phyloP scores from a whole-genome alignment of 2,329 filamentous ascomycete genomes.

The Ascosphaera acerosa region DNA sequence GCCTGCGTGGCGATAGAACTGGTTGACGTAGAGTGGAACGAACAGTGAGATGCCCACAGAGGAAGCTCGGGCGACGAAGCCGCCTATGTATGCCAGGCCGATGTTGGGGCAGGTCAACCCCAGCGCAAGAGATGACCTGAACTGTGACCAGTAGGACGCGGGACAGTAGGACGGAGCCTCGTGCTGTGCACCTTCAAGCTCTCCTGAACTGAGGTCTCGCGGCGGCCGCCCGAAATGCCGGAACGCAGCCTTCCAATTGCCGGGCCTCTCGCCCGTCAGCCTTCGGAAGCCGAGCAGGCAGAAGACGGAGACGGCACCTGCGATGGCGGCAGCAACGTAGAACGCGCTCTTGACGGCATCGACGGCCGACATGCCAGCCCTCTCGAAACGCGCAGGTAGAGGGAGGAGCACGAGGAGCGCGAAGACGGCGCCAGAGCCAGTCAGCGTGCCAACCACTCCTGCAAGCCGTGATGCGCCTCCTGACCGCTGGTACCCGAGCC shows the following conservation, averaged over 20 bases:
- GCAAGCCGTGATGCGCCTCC: slow-evolving; percentile 38
- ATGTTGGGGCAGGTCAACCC: slow-evolving; percentile 57
- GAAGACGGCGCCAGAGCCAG: slow-evolving; percentile 71
- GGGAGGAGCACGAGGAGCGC: slow-evolving; percentile 65
- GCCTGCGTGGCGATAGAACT: slow-evolving; percentile 60
- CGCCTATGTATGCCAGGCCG: slow-evolving; percentile 68
- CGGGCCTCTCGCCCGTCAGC: slow-evolving; percentile 33
- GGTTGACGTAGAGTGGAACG: slow-evolving; percentile 77
- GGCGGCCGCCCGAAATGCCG: not conserved
- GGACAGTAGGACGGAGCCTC: slow-evolving; percentile 1
- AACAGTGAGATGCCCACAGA: slow-evolving; percentile 91
- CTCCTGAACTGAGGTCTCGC: slow-evolving; percentile 3
- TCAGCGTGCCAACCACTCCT: slow-evolving; percentile 76
- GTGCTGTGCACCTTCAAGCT: slow-evolving; percentile 2
- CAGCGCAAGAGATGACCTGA: slow-evolving; percentile 38
- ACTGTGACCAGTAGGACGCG: slow-evolving; percentile 24
- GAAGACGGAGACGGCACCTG: slow-evolving; percentile 44
- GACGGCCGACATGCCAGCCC: slow-evolving; percentile 43
- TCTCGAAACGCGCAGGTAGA: slow-evolving; percentile 55
- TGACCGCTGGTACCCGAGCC: slow-evolving; percentile 8
- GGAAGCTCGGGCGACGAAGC: slow-evolving; percentile 82
- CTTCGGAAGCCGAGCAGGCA: slow-evolving; percentile 54
- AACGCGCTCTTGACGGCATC: slow-evolving; percentile 62
- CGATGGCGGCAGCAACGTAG: slow-evolving; percentile 54
- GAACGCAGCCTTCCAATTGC: slow-evolving; percentile 1